These are phyloP conservation scores for Boletus calvinii DNA, from an alignment of 1,284 basidiomycete species.

Conservation along the genomic window DNA sequence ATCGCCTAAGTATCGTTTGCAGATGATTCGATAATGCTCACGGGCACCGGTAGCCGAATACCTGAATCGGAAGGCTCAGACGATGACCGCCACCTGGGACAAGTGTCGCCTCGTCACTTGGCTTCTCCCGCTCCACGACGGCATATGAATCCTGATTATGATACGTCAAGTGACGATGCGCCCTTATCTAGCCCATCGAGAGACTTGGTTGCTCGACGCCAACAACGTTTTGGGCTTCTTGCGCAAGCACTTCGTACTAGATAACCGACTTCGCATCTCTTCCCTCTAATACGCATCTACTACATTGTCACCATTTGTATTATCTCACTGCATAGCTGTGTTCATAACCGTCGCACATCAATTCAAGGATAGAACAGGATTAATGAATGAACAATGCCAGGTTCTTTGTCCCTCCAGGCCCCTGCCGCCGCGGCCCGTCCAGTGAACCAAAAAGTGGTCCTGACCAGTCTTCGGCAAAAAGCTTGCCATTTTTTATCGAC, in stretches of 20 bases:
- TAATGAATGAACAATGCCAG: no score
- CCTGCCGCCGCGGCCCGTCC: no score
- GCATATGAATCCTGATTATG: slow-evolving; percentile 31
- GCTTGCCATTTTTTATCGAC: no score
- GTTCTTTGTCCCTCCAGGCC: no score
- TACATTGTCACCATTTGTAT: slow-evolving; percentile 28
- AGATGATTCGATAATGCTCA: slow-evolving; percentile 48
- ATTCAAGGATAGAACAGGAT: slow-evolving; percentile 8
- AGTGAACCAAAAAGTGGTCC: no score
- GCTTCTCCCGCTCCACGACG: slow-evolving; percentile 57
- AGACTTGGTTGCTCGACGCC: slow-evolving; percentile 36
- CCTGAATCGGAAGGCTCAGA: slow-evolving; percentile 43
- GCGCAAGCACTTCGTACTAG: slow-evolving; percentile 4
- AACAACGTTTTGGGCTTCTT: slow-evolving; percentile 29
- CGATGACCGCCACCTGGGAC: slow-evolving; percentile 58
- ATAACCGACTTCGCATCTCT: slow-evolving; percentile 15
- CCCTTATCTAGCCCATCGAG: slow-evolving; percentile 44
- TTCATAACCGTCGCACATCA: slow-evolving; percentile 15
- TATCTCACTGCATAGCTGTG: slow-evolving; percentile 24
- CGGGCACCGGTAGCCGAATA: slow-evolving; percentile 12
- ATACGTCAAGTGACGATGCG: slow-evolving; percentile 45
- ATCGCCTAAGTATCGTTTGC: slow-evolving; percentile 11
- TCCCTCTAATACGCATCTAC: slow-evolving; percentile 22
- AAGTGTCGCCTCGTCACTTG: slow-evolving; percentile 66
- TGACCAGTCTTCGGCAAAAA: no score